Evolutionary conservation across 2,329 filamentous ascomycete genomes (phyloP), one percentile per base, ranked within the genome.

Genomic region (Sarocladium brachiariae): DNA sequence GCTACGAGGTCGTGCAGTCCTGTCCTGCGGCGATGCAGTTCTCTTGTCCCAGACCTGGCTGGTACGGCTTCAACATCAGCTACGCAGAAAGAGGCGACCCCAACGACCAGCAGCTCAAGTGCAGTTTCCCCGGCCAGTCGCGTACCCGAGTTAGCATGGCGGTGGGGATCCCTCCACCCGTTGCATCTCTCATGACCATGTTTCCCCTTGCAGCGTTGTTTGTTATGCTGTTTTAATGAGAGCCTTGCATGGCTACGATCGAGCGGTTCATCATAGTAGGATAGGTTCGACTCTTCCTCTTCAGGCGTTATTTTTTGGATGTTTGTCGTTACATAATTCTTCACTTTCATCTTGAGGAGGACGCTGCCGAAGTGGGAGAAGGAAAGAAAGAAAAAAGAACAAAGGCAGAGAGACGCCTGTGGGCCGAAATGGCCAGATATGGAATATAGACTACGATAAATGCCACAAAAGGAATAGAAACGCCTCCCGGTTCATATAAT

Each of bases 1-100:
- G 93, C 70, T 93, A 90, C 63, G 81, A 85, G 50, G 75, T 99
- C 1, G 87, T 95, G 10, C 83, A 86, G 67, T 89, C 80, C 62
- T 99, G 93, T 67, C 92, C 93, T 0, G 77, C 89, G 0, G 68
- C 75, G 1, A 71, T 99, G 58, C 74, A 76, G 0, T 96, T 99
- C 59, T 70, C 64, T 1, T 99, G 93, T 68, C 92, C 93, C 4
- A 61, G 59, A 30, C 60, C 63, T 2, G 55, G 58, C 18, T 60
- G 65, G 33, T 51, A 56, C 8, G 63, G 61, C 46, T 72, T 69
- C 50, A 56, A 63, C 8, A 56, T 59, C 24, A 70, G 67, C 47
- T 72, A 72, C 45, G 69, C 61, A 2, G 52, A 24, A 43, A 60
- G 65, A 19, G 53, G 57, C 18, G 48, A 50, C 9, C 56, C 58